A percentile compares a stretch with the other conserved stretches of the same genome.
Conservation (phyloP, 352 stramenopile species). For the Phytophthora idaei region DNA sequence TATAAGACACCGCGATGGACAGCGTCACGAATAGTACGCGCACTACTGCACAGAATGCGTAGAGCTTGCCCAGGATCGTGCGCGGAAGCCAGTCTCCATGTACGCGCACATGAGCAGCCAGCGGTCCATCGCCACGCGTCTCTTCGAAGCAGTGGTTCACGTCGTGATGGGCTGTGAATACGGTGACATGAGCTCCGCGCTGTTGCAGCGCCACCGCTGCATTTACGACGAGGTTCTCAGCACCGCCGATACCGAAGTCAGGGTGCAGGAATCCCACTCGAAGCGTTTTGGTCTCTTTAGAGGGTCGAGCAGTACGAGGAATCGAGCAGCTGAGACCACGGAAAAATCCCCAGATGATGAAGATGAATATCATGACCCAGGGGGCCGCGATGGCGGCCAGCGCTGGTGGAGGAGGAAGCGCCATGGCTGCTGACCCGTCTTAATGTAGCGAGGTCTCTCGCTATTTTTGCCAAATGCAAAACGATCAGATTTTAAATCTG, state of each 20-base stretch:
- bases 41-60: constrained; percentile 93
- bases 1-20: constrained; percentile 44
- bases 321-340: constrained; percentile 34
- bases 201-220: constrained; percentile 88
- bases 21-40: constrained; percentile 94
- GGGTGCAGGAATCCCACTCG: constrained; percentile 97
- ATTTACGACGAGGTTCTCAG: constrained; percentile 95
- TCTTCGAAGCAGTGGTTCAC: constrained; percentile 95
- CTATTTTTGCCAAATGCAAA: constrained; percentile 8
- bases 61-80: constrained; percentile 87
- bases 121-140: constrained; percentile 77
- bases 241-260: constrained; percentile 98
- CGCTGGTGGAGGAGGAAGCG: constrained; percentile 17
- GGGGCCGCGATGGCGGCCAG: constrained; percentile 22
- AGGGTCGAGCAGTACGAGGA: constrained; percentile 15
- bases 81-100: constrained; percentile 95
- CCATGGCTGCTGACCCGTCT: constrained; percentile 29
- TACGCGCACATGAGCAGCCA: constrained; percentile 86
- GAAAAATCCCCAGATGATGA: constrained; percentile 33
- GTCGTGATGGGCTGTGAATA: constrained; percentile 98
- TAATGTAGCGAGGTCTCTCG: neutral
- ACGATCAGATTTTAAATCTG: constrained; percentile 28
- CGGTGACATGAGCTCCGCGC: constrained; percentile 80
- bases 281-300: constrained; percentile 26
- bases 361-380: constrained; percentile 27